Base-by-base conservation (phyloP, 2,329 filamentous ascomycete genomes). In the Claviceps purpurea region DNA sequence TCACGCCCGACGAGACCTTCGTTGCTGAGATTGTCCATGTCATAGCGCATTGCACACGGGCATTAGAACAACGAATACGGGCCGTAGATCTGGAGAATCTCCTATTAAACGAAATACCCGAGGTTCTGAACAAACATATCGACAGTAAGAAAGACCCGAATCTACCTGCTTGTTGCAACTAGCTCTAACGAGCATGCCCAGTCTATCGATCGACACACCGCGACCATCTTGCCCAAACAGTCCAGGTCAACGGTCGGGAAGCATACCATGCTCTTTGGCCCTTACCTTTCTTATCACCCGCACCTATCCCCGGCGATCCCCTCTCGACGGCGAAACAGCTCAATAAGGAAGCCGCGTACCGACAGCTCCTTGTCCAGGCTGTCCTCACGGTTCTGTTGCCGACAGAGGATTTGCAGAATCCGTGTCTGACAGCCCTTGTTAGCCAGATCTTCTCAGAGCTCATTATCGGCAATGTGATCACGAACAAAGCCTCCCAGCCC, bases 341-440 rank as follows among this genome's bases (percentile, higher is more conserved):
- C 53, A 78, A 85, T 55, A 91, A 89, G 61, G 93, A 97, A 70
- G 76, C 77, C 26, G 75, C 81, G 46, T 97, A 96, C 73, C 85
- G 91, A 59, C 88, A 95, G 63, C 73, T 97, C 52, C 75, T 97
- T n/a, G 84, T 90, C 16, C 83, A 90, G 62, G 87, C 85, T 34
- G 76, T 89, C 40, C 73, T 98, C 56, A 84, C 88, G 24, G 75
- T 95, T 50, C 77, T 98, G 16, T 76, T 98, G 20, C 93, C 93
- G 10, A 93, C 89, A 16, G 91, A 97, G 62, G 91, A 97, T 65
- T 73, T 97, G 41, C 82, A 91, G 62, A 97, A 95, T 65, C 81
- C 81, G 51, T 95, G 88, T 65, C 74, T 97, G 61, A 85, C 87
- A 52, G 78, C 87, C 39, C 74, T 98, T 56, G 85, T 96, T 56